Conservation (phyloP, 352 stramenopile genomes). For the Peronosclerospora sorghi region DNA sequence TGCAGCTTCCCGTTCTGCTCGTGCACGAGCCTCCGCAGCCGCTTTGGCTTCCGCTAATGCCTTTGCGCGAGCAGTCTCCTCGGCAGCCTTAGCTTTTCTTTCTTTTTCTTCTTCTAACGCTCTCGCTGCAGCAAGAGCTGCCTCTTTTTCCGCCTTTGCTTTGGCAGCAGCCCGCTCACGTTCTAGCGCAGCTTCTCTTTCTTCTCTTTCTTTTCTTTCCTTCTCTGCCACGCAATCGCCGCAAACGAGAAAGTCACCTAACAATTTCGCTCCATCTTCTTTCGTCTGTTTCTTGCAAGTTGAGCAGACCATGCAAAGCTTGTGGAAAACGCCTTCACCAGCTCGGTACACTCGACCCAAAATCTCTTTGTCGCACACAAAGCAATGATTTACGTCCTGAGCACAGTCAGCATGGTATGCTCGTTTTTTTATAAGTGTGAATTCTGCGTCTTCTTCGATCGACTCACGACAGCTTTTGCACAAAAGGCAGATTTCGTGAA, state of each 20-base stretch:
- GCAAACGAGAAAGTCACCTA: constrained; percentile 49
- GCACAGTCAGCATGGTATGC: constrained; percentile 71
- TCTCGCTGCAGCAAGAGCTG: constrained; percentile 33
- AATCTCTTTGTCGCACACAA: constrained; percentile 75
- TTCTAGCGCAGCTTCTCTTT: constrained; percentile 32
- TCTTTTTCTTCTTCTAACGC: constrained; percentile 38
- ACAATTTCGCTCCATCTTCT: constrained; percentile 43
- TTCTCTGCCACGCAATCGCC: constrained; percentile 35
- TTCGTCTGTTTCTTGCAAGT: constrained; percentile 55
- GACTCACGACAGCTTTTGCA: constrained; percentile 60
- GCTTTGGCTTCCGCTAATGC: constrained; percentile 17
- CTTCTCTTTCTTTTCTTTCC: constrained; percentile 41
- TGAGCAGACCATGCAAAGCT: constrained; percentile 70
- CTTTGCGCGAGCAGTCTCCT: constrained; percentile 29
- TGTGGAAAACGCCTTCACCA: constrained; percentile 54
- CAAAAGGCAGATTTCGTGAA: constrained; percentile 77
- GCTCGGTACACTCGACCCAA: constrained; percentile 63
- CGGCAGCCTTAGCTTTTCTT: constrained; percentile 23
- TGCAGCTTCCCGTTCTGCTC: constrained; percentile 23
- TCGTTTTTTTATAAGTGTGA: constrained; percentile 73
- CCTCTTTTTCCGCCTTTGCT: constrained; percentile 39
- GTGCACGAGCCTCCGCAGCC: constrained; percentile 12
- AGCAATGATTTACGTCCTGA: constrained; percentile 53
- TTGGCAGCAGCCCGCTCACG: constrained; percentile 31
- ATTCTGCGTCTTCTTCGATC: constrained; percentile 74